Evolutionary conservation across 169 alveolate genomes (phyloP), one percentile per base, ranked within the genome.

Genomic region (Plasmodium cynomolgi): DNA sequence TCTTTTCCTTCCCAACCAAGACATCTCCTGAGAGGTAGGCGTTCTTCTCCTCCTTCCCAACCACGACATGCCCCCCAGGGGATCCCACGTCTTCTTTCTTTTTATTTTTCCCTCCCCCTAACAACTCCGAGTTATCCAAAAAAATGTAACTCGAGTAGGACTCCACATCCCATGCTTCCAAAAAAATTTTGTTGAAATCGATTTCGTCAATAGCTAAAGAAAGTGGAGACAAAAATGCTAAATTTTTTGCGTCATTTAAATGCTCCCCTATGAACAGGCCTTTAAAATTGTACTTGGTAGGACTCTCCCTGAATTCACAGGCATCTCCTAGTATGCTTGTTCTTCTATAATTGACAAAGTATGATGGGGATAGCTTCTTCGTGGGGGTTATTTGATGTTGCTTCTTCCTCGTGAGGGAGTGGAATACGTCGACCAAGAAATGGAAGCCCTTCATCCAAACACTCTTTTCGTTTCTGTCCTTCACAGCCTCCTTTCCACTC

Each of bases 201-300:
- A 91, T 72, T 72, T 81, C 95, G 9, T 91, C 83, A 26, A 91
- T 82, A 2, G 95, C 95, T 41, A 91, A 73, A 6, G 95, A 91
- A 6, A 91, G 44, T 8, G 95, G 95, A n/a, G 77, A 68, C 9
- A 91, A 31, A n/a, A 91, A 81, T 7, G 74, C 39, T 2, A 41
- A 44, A 6, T 26, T 74, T 26, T 82, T 81, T 0, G 77, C 15
- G 31, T 91, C 84, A 72, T 73, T 91, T 31, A 91, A 9, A 33
- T 91, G 77, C n/a, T 91, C 92, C 0, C 85, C 84, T 68, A 91
- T 44, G 47, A 33, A 31, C n/a, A 83, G 39, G 9, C 95, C 95
- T 71, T 91, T 91, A n/a, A 91, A 31, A 50, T 81, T 91, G 41
- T 91, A 9, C 26, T 91, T 91, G 13, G 34, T 81, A 7, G 77